phyloP scores from a whole-genome alignment of 2,329 filamentous ascomycete genomes.

The Aureobasidium uvarum region DNA sequence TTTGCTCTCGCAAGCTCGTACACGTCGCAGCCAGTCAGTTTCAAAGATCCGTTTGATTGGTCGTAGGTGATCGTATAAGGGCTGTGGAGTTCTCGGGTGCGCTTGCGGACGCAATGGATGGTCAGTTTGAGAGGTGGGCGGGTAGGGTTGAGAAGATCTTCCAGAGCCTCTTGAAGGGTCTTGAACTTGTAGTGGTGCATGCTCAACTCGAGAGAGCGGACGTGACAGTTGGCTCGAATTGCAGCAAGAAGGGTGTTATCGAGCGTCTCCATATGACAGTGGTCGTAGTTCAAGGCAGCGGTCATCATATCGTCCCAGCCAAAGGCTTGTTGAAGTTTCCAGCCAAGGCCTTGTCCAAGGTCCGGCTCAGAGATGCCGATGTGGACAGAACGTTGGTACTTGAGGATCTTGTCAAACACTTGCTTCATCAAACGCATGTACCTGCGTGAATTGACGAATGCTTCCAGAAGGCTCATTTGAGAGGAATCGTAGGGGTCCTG shows the following conservation, averaged over 20 bases:
- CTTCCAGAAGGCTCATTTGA: background rate
- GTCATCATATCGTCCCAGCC: background rate
- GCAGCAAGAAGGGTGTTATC: background rate
- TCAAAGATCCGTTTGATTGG: background rate
- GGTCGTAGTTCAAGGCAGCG: background rate
- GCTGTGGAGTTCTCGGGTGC: background rate
- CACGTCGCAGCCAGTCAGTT: background rate
- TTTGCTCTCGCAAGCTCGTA: background rate
- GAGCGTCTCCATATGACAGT: background rate
- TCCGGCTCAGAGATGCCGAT: background rate
- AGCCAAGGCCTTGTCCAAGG: too few species aligned
- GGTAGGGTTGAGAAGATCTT: constrained; percentile 4
- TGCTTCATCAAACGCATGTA: background rate
- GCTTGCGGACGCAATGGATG: background rate
- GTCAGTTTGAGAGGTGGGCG: background rate
- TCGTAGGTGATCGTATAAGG: constrained; percentile 12
- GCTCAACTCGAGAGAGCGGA: constrained; percentile 6
- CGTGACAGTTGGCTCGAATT: background rate
- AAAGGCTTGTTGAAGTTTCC: background rate
- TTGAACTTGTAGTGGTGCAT: background rate
- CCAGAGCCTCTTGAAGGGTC: constrained; percentile 3
- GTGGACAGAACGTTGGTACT: background rate
- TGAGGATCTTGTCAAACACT: background rate
- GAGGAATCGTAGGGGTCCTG: background rate
- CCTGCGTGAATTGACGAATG: background rate